Evolutionary conservation across 768 basidiomycete genomes (phyloP).

Genomic region (Lanmaoa rubissima): DNA sequence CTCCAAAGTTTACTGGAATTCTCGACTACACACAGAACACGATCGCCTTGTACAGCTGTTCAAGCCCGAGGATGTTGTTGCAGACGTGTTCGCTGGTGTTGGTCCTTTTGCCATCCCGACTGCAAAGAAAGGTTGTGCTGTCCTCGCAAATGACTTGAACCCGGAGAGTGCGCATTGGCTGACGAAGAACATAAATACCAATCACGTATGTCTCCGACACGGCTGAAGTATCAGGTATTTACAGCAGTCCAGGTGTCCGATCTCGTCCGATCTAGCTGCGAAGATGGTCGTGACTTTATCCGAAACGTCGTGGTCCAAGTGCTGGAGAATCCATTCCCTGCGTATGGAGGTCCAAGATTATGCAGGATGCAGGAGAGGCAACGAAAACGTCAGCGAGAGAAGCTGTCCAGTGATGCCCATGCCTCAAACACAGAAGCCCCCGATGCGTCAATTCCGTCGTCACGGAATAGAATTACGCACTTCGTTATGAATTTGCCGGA

Average conservation of each 20-base stretch:
- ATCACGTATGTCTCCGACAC: constrained; percentile 55
- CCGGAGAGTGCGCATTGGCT: constrained; percentile 83
- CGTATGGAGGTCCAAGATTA: constrained; percentile 45
- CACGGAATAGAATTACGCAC: constrained; percentile 66
- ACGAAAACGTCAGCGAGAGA: constrained; percentile 42
- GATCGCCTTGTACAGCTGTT: constrained; percentile 77
- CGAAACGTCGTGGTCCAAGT: constrained; percentile 49
- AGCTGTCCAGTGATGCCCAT: not conserved
- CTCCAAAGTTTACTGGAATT: constrained; percentile 97
- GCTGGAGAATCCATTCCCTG: constrained; percentile 66
- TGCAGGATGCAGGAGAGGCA: constrained; percentile 40
- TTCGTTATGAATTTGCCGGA: constrained; percentile 99
- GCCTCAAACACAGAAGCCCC: constrained; percentile 3
- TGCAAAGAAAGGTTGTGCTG: constrained; percentile 85
- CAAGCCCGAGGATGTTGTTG: constrained; percentile 73
- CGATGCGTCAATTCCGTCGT: constrained; percentile 19
- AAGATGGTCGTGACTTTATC: constrained; percentile 90
- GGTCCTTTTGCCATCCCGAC: constrained; percentile 96
- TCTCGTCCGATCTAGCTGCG: constrained; percentile 68
- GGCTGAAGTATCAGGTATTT: not conserved
- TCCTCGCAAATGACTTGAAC: constrained; percentile 93
- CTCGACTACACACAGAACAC: constrained; percentile 89
- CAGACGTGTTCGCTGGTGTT: constrained; percentile 95
- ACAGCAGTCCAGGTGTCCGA: constrained; percentile 50
- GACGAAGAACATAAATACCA: constrained; percentile 64